Conservation (phyloP, 768 basidiomycete genomes). For the Mycena venus region DNA sequence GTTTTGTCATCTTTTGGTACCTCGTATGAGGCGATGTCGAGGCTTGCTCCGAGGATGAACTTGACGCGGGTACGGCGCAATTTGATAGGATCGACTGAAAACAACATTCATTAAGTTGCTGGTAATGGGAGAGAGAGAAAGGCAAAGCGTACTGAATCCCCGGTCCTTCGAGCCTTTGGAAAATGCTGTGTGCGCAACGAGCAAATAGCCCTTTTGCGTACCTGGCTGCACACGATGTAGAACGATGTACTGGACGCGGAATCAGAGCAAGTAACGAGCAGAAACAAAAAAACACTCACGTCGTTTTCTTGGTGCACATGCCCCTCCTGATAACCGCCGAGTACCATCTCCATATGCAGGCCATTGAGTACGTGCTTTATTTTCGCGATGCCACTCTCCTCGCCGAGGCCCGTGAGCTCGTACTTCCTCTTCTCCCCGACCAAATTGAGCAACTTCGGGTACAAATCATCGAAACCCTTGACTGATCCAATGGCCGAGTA, state of each 20-base stretch:
- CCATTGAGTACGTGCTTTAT: slow-evolving; percentile 85
- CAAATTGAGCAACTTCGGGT: slow-evolving; percentile 93
- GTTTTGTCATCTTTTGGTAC: slow-evolving; percentile 60
- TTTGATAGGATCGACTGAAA: slow-evolving; percentile 84
- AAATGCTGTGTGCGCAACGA: slow-evolving; percentile 95
- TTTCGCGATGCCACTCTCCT: slow-evolving; percentile 68
- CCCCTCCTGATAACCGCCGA: slow-evolving; percentile 90
- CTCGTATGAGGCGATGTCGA: slow-evolving; percentile 78
- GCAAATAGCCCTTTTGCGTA: slow-evolving; percentile 92
- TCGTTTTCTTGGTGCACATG: slow-evolving; percentile 98
- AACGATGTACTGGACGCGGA: slow-evolving; percentile 82
- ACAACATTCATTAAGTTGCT: slow-evolving; percentile 10
- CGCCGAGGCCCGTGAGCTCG: slow-evolving; percentile 70
- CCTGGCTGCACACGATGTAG: slow-evolving; percentile 92
- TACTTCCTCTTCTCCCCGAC: slow-evolving; percentile 89
- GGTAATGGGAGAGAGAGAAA: not conserved
- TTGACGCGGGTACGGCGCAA: slow-evolving; percentile 83
- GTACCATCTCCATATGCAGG: slow-evolving; percentile 91
- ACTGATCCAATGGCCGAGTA: slow-evolving; percentile 92
- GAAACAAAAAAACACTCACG: slow-evolving; percentile 61
- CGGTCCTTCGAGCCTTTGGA: slow-evolving; percentile 84
- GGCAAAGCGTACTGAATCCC: slow-evolving; percentile 73
- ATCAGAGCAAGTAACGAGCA: not conserved
- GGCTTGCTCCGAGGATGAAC: slow-evolving; percentile 84
- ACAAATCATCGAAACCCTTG: slow-evolving; percentile 97